Percentiles rank a stretch among this genome's conserved stretches.
These are phyloP conservation scores for Coniferiporia weirii DNA, from an alignment of 1,284 basidiomycete species.

Conservation along the genomic window DNA sequence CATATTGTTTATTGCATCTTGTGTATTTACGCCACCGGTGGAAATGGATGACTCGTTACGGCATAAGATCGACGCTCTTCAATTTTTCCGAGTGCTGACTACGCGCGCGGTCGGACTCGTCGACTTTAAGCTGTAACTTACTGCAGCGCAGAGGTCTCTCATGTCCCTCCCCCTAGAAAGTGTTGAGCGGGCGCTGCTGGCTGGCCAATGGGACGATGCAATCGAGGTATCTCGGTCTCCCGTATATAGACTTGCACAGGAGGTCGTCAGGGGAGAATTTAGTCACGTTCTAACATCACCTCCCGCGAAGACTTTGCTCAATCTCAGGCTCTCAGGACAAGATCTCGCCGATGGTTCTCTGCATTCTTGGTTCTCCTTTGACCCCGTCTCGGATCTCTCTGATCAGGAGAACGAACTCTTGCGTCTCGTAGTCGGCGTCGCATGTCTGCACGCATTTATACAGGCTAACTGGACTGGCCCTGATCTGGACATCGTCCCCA, in stretches of 20 bases:
- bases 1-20: no score
- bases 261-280: conserved; percentile 15
- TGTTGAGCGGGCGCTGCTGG: conserved; percentile 10
- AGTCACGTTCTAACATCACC: conserved; percentile 13
- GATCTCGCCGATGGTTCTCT: conserved; percentile 6
- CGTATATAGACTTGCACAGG: conserved; percentile 2
- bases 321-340: conserved; percentile 1
- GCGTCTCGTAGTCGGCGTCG: conserved; percentile 65
- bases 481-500: conserved; percentile 60
- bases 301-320: conserved; percentile 3
- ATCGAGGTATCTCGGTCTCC: neutral
- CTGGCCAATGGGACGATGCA: conserved; percentile 11
- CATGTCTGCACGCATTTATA: conserved; percentile 84
- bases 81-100: conserved; percentile 1
- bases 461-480: conserved; percentile 98
- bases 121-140: neutral
- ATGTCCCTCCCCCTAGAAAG: conserved; percentile 11
- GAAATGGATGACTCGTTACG: no score
- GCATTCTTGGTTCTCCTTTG: conserved; percentile 12
- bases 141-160: neutral
- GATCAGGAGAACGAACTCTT: conserved; percentile 43
- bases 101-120: neutral
- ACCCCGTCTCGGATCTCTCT: neutral
- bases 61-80: neutral
- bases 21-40: no score